Conservation (phyloP, 1,139 yeast genomes). For the Zygoascus meyerae region DNA sequence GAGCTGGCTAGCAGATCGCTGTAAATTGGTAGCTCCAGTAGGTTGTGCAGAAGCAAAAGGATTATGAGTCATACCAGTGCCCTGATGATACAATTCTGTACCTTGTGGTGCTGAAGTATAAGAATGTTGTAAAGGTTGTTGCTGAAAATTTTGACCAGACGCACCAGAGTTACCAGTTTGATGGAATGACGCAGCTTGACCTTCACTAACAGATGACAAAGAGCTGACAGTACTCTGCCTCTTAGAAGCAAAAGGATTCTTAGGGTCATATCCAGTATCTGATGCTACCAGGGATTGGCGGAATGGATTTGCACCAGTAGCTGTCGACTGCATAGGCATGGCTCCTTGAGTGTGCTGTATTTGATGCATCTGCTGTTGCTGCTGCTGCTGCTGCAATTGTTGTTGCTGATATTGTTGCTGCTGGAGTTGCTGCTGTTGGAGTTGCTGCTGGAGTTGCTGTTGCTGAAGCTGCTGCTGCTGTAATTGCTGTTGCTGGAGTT, state of each 20-base stretch:
- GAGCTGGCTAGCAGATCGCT: constrained; percentile 13
- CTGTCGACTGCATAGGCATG: constrained; percentile 16
- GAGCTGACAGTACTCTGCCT: constrained; percentile 19
- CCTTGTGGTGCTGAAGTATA: constrained; percentile 5
- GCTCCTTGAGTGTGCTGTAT: constrained; percentile 18
- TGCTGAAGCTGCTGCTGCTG: constrained; percentile 14
- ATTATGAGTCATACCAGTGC: constrained; percentile 8
- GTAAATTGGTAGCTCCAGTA: constrained; percentile 15
- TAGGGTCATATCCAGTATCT: constrained; percentile 9
- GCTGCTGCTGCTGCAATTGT: constrained; percentile 16
- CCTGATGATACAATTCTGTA: background rate
- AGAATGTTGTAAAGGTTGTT: constrained; percentile 15
- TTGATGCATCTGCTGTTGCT: constrained; percentile 13
- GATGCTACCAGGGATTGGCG: constrained; percentile 5
- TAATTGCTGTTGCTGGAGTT: constrained; percentile 15
- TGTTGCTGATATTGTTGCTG: constrained; percentile 13
- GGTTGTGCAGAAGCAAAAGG: constrained; percentile 13
- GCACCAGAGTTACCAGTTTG: background rate
- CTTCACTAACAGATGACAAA: constrained; percentile 8
- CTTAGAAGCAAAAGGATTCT: constrained; percentile 28
- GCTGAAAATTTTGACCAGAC: constrained; percentile 7
- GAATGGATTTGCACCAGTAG: constrained; percentile 11
- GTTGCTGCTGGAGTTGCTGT: constrained; percentile 16
- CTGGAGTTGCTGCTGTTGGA: constrained; percentile 12
- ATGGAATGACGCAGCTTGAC: background rate